Conservation (phyloP, 176 grass and related monocot genomes). For the Oryza brachyantha region DNA sequence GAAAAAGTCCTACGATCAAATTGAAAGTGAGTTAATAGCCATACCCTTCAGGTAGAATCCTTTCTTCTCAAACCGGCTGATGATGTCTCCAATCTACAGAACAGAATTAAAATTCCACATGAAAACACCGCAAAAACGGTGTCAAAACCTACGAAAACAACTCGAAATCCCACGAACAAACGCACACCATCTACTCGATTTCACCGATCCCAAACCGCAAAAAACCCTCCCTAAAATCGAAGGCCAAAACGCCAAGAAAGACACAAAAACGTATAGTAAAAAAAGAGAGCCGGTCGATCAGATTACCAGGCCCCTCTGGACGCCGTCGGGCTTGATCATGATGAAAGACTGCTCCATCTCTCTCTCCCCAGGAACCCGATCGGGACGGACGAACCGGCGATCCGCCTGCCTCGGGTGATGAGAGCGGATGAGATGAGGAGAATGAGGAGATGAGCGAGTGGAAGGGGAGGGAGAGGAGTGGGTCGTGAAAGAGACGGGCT, state of each 20-base stretch:
- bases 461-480: too few relatives aligned
- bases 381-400: not conserved
- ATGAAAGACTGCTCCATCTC: constrained; percentile 61
- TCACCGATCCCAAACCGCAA: not conserved
- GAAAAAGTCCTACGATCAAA: not conserved
- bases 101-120: not conserved
- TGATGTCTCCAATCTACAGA: constrained; percentile 57
- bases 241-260: not conserved
- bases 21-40: not conserved
- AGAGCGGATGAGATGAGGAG: not conserved
- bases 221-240: not conserved
- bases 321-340: constrained; percentile 76
- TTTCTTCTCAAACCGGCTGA: constrained; percentile 70
- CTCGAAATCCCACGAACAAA: not conserved
- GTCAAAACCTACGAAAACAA: not conserved
- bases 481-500: not conserved
- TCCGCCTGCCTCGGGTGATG: too few relatives aligned
- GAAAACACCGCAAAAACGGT: not conserved
- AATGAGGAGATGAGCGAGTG: not conserved
- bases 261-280: not conserved
- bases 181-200: not conserved
- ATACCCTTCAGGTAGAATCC: constrained; percentile 63
- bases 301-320: constrained; percentile 59
- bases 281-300: not conserved
- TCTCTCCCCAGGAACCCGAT: not conserved